These are phyloP conservation scores for Theobroma cacao DNA, from an alignment of 345 rosid species.

Conservation along the genomic window DNA sequence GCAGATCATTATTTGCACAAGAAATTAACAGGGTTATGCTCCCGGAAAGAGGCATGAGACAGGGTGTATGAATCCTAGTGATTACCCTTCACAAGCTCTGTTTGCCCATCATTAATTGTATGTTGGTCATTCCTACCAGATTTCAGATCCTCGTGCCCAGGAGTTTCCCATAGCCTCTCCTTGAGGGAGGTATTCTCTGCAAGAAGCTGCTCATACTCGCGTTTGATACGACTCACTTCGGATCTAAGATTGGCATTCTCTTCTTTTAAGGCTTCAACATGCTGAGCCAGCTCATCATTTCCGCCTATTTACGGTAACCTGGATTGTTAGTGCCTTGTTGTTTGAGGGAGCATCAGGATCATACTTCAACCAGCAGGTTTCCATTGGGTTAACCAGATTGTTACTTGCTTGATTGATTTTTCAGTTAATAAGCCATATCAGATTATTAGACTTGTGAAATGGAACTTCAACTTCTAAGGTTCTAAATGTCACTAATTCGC, in stretches of 20 bases:
- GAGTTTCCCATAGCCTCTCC: slow-evolving; percentile 71
- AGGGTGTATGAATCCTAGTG: slow-evolving; percentile 19
- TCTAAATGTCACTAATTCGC: too few relatives aligned
- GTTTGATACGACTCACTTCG: slow-evolving; percentile 72
- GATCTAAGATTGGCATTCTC: slow-evolving; percentile 78
- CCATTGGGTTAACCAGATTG: too few relatives aligned
- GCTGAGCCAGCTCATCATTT: slow-evolving; percentile 90
- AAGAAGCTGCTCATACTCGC: slow-evolving; percentile 70
- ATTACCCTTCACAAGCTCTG: slow-evolving; percentile 34
- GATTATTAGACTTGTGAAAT: too few relatives aligned
- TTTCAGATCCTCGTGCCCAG: slow-evolving; percentile 48
- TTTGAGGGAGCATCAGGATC: too few relatives aligned
- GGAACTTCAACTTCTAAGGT: too few relatives aligned
- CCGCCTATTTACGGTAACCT: too few relatives aligned
- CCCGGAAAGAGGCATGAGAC: slow-evolving; percentile 13
- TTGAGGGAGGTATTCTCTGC: slow-evolving; percentile 72
- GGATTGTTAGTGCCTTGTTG: too few relatives aligned
- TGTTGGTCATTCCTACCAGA: slow-evolving; percentile 46
- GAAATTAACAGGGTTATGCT: too few relatives aligned
- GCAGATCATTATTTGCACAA: too few relatives aligned
- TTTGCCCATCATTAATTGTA: slow-evolving; percentile 37
- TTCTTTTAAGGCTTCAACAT: slow-evolving; percentile 71
- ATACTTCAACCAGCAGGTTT: too few relatives aligned
- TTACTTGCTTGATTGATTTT: too few relatives aligned
- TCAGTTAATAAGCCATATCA: too few relatives aligned